Percentiles rank a stretch among this genome's conserved stretches.
Conservation (phyloP, 139 green algal genomes). For the Dunaliella primolecta region DNA sequence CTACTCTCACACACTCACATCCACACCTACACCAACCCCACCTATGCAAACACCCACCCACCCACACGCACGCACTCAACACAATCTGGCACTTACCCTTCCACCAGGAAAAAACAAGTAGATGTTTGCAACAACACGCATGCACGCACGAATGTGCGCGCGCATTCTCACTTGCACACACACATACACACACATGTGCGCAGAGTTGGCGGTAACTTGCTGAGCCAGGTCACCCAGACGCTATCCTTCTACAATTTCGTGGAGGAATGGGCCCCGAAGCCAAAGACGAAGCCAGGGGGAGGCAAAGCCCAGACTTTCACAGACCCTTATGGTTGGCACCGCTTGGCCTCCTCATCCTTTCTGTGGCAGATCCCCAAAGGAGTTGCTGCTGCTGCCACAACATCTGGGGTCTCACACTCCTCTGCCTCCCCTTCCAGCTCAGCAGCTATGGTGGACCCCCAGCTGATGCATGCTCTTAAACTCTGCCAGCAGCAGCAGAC, state of each 20-base stretch:
- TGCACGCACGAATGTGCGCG: no score
- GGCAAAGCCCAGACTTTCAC: neutral
- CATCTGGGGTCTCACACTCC: no score
- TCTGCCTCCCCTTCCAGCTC: no score
- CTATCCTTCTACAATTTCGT: slow-evolving; percentile 20
- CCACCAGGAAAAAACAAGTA: no score
- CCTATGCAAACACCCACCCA: no score
- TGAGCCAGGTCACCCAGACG: slow-evolving; percentile 22
- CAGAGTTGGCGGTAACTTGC: neutral
- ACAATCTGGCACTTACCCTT: no score
- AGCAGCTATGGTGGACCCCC: neutral
- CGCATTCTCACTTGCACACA: no score
- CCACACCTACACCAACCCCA: no score
- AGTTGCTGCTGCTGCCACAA: neutral
- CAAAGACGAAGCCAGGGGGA: neutral
- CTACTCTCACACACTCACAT: no score
- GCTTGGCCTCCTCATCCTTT: neutral
- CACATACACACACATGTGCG: no score
- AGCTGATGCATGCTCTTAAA: neutral
- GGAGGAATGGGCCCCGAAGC: neutral
- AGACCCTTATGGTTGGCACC: neutral
- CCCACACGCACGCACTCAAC: no score
- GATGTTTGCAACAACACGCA: no score
- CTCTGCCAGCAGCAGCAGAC: neutral
- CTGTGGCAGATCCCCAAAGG: neutral